Conservation (phyloP, 306 rosid genomes). For the Sesbania bispinosa region DNA sequence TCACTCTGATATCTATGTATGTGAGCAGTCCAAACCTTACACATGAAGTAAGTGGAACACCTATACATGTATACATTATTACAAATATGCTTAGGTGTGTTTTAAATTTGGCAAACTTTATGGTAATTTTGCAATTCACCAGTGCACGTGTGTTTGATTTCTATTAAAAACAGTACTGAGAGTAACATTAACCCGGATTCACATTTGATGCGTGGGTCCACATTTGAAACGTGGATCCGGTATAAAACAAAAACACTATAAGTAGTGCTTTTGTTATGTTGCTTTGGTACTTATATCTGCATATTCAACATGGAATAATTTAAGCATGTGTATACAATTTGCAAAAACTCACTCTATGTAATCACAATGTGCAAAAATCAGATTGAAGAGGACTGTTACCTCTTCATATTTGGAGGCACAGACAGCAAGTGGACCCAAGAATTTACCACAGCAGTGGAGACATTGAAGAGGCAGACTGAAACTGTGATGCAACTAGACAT, state of each 20-base stretch:
- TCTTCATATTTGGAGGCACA: conserved; percentile 31
- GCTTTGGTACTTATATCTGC: not conserved
- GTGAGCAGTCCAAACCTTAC: not conserved
- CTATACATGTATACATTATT: too few relatives aligned
- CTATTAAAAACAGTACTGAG: too few relatives aligned
- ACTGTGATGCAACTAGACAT: not conserved
- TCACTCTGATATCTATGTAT: too few relatives aligned
- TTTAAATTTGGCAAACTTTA: too few relatives aligned
- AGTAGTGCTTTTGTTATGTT: not conserved
- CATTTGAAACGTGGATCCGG: too few relatives aligned
- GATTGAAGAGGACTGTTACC: conserved; percentile 24
- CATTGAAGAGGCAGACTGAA: not conserved
- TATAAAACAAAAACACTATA: too few relatives aligned
- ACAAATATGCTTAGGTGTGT: too few relatives aligned
- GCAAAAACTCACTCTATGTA: not conserved
- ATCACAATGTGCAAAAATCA: not conserved
- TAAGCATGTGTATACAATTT: not conserved
- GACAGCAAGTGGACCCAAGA: not conserved
- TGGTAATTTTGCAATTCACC: too few relatives aligned
- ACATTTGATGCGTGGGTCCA: too few relatives aligned
- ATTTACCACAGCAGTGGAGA: not conserved
- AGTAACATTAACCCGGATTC: too few relatives aligned
- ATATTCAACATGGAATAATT: not conserved
- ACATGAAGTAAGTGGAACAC: too few relatives aligned
- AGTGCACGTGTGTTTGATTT: too few relatives aligned